A percentile compares a stretch with the other conserved stretches of the same genome.
These are phyloP conservation scores for Primulina eburnea DNA, from an alignment of 257 asterid species.

Conservation along the genomic window DNA sequence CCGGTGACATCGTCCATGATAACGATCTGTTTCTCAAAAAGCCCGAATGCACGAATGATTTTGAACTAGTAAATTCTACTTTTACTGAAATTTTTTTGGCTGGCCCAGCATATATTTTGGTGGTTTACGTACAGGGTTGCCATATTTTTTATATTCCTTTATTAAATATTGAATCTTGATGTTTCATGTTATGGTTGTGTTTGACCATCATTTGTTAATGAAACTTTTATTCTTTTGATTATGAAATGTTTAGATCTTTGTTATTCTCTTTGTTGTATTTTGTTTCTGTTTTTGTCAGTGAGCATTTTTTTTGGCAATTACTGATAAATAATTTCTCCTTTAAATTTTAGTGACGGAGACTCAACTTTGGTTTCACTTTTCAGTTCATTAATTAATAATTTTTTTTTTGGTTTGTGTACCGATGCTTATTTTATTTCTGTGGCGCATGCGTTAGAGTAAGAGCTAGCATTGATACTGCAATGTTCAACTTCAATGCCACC, in stretches of 20 bases:
- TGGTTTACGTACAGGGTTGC: not conserved
- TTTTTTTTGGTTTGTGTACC: not conserved
- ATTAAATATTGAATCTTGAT: slow-evolving; percentile 21
- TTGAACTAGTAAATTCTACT: slow-evolving; percentile 58
- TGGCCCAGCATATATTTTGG: too few relatives aligned
- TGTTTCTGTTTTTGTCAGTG: too few relatives aligned
- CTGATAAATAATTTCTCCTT: too few relatives aligned
- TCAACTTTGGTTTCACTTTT: too few relatives aligned
- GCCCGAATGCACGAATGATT: slow-evolving; percentile 90
- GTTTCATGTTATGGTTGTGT: slow-evolving; percentile 8
- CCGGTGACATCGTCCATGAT: slow-evolving; percentile 79
- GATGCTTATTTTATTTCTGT: not conserved
- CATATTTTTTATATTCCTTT: slow-evolving; percentile 7
- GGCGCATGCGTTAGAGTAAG: not conserved
- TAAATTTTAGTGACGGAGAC: too few relatives aligned
- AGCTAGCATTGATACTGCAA: not conserved
- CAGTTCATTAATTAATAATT: not conserved
- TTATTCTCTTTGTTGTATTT: too few relatives aligned
- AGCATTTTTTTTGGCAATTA: too few relatives aligned
- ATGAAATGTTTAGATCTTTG: too few relatives aligned
- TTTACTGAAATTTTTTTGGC: slow-evolving; percentile 12
- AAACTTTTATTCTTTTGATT: slow-evolving; percentile 1
- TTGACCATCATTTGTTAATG: slow-evolving; percentile 5
- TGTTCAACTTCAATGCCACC: not conserved
- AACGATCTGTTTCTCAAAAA: slow-evolving; percentile 51